Evolutionary conservation across 257 asterid species (phyloP).

Genomic region (Primulina eburnea): DNA sequence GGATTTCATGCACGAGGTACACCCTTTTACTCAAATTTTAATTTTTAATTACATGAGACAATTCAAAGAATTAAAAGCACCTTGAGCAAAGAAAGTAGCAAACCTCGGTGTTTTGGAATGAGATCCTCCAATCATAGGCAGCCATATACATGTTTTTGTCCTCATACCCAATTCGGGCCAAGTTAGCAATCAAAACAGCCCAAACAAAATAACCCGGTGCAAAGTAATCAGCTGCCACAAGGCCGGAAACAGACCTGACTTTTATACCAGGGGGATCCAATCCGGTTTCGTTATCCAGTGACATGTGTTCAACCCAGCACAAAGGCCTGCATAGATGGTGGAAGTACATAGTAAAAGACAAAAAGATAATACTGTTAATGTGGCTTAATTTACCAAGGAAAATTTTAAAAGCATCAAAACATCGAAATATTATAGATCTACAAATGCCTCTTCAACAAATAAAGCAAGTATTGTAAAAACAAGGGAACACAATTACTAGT

Average conservation of each 20-base stretch:
- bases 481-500: neutral
- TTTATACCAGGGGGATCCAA: conserved; percentile 78
- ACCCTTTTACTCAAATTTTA: conserved; percentile 6
- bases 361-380: neutral
- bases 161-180: conserved; percentile 86
- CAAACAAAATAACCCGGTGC: conserved; percentile 86
- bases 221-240: conserved; percentile 82
- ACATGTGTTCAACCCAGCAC: conserved; percentile 88
- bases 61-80: conserved; percentile 20
- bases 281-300: conserved; percentile 77
- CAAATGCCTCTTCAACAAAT: neutral
- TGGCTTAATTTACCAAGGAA: conserved; percentile 13
- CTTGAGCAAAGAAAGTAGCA: conserved; percentile 24
- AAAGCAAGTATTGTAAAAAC: neutral
- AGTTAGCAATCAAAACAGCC: conserved; percentile 79
- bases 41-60: neutral
- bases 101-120: conserved; percentile 87
- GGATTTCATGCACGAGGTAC: conserved; percentile 7
- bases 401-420: conserved; percentile 15
- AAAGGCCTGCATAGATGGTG: conserved; percentile 52
- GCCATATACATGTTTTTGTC: conserved; percentile 88
- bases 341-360: conserved; percentile 9
- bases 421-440: neutral
- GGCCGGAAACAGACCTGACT: conserved; percentile 81
- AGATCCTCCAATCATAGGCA: conserved; percentile 86